A percentile compares a stretch with the other conserved stretches of the same genome.
These are phyloP conservation scores for Agaricus blazei DNA, from an alignment of 768 basidiomycete genomes.

Conservation along the genomic window DNA sequence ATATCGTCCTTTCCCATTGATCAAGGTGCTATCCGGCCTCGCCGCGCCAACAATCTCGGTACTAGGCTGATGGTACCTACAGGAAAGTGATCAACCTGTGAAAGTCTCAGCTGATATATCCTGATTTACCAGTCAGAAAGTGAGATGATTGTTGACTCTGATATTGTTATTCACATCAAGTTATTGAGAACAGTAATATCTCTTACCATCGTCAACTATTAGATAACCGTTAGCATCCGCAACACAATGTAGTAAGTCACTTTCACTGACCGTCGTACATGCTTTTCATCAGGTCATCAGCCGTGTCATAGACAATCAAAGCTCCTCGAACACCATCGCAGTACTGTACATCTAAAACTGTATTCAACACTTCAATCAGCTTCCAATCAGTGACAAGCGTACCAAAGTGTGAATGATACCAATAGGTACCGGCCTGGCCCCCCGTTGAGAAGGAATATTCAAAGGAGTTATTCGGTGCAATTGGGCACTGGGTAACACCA, in stretches of 20 bases:
- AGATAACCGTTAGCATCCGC: not conserved
- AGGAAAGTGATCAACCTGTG: not conserved
- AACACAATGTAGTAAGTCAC: not conserved
- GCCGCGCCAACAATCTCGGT: constrained; percentile 16
- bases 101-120: not conserved
- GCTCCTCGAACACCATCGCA: constrained; percentile 43
- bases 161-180: constrained; percentile 20
- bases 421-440: constrained; percentile 38
- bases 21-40: constrained; percentile 24
- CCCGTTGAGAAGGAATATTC: constrained; percentile 29
- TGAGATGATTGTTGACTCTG: constrained; percentile 34
- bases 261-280: constrained; percentile 14
- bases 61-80: constrained; percentile 19
- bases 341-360: constrained; percentile 28
- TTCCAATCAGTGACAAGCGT: not conserved
- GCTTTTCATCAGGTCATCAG: constrained; percentile 16
- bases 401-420: constrained; percentile 26
- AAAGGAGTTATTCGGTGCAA: constrained; percentile 33
- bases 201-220: constrained; percentile 30
- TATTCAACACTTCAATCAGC: not conserved
- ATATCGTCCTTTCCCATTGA: constrained; percentile 35
- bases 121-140: constrained; percentile 30
- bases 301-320: constrained; percentile 26
- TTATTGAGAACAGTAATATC: constrained; percentile 8
- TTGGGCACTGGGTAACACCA: constrained; percentile 38